phyloP scores from a whole-genome alignment of 208 protist genomes.

The Perkinsela sp. region DNA sequence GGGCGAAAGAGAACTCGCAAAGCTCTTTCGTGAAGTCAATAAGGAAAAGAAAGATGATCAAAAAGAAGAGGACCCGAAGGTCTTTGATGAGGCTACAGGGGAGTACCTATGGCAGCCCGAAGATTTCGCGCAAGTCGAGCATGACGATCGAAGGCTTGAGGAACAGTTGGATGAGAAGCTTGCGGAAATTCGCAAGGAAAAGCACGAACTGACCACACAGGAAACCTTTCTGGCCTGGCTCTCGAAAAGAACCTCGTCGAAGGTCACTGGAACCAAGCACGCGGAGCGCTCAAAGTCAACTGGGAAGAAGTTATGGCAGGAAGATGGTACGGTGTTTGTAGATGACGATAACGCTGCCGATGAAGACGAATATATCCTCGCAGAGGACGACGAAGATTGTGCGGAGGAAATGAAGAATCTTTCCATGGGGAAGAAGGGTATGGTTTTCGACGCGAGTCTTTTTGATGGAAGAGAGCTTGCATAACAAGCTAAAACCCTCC shows the following conservation, averaged over 20 bases:
- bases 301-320: not conserved
- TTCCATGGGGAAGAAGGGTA: too few relatives aligned
- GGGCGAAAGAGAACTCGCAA: conserved; percentile 40
- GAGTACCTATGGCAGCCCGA: conserved; percentile 57
- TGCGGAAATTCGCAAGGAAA: conserved; percentile 18
- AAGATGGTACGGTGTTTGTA: not conserved
- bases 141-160: conserved; percentile 41
- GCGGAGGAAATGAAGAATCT: not conserved
- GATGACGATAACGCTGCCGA: not conserved
- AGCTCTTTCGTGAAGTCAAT: conserved; percentile 37
- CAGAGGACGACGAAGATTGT: not conserved
- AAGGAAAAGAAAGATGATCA: conserved; percentile 5
- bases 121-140: conserved; percentile 51
- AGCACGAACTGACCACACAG: not conserved
- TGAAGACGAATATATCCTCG: not conserved
- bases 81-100: conserved; percentile 24
- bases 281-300: not conserved
- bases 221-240: not conserved
- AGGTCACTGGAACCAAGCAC: not conserved
- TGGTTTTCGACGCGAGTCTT: not conserved
- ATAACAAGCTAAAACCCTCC: too few relatives aligned
- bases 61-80: conserved; percentile 5
- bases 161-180: conserved; percentile 48
- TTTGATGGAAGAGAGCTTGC: too few relatives aligned
- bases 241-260: not conserved